A percentile compares a stretch with the other conserved stretches of the same genome.
These are phyloP conservation scores for Nemania sp. DNA, from an alignment of 2,329 filamentous ascomycete genomes.

Conservation along the genomic window DNA sequence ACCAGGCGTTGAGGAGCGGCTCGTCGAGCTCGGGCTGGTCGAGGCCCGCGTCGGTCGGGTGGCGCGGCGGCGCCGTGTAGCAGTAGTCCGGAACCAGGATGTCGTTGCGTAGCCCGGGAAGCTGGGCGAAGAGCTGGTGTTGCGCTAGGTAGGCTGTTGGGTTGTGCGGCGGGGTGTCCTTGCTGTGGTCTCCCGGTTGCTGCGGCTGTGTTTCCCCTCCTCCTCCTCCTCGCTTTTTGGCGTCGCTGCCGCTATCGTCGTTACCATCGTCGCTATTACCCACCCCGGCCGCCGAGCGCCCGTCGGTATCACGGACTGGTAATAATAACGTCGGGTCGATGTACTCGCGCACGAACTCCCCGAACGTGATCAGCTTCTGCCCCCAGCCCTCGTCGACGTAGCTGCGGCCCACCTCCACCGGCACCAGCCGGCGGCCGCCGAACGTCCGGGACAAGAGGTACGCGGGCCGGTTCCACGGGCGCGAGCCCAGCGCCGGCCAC, in stretches of 20 bases:
- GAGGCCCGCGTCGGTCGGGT: conserved; percentile 46
- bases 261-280: background rate
- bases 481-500: conserved; percentile 77
- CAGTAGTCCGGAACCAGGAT: conserved; percentile 84
- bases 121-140: conserved; percentile 82
- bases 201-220: background rate
- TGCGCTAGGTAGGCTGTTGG: conserved; percentile 85
- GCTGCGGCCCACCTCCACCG: conserved; percentile 82
- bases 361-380: conserved; percentile 78
- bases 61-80: conserved; percentile 69
- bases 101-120: conserved; percentile 76
- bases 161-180: background rate
- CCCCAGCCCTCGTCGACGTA: conserved; percentile 88
- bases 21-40: conserved; percentile 53
- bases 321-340: conserved; percentile 50
- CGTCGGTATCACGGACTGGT: background rate
- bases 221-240: background rate
- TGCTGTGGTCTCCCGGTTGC: background rate
- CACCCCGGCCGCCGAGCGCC: background rate
- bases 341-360: conserved; percentile 68
- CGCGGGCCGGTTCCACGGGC: conserved; percentile 71
- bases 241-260: too few species aligned
- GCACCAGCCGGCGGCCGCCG: conserved; percentile 77
- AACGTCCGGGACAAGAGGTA: conserved; percentile 80
- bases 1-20: conserved; percentile 87